A percentile compares a stretch with the other conserved stretches of the same genome.
These are phyloP conservation scores for Cordyceps cicadae DNA, from an alignment of 2,329 filamentous ascomycete species.

Conservation along the genomic window DNA sequence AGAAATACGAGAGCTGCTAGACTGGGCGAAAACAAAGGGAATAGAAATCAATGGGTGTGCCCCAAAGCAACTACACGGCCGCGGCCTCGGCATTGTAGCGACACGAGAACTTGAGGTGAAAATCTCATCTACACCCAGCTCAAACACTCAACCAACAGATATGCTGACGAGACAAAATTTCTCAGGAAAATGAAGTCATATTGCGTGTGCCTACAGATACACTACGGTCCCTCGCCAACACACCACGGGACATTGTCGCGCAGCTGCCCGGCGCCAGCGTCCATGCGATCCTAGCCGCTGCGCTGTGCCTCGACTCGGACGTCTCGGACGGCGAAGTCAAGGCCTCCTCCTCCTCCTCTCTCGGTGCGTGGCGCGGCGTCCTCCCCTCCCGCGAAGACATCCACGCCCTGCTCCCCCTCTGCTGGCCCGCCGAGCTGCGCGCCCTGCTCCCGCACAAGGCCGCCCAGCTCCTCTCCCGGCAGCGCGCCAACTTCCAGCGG, in stretches of 20 bases:
- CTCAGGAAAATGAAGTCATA: constrained; percentile 42
- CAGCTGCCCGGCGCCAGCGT: constrained; percentile 47
- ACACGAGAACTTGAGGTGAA: constrained; percentile 55
- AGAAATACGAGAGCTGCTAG: constrained; percentile 45
- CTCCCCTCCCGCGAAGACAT: constrained; percentile 60
- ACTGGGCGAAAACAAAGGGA: constrained; percentile 59
- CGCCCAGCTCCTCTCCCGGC: constrained; percentile 39
- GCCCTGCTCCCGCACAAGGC: constrained; percentile 36
- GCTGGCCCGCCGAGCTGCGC: constrained; percentile 37
- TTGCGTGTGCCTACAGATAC: constrained; percentile 56
- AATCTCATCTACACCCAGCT: not conserved
- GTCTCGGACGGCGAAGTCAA: not conserved
- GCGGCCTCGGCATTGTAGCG: constrained; percentile 50
- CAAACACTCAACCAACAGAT: not conserved
- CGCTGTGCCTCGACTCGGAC: constrained; percentile 45
- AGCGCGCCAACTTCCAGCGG: constrained; percentile 35
- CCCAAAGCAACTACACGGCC: constrained; percentile 32
- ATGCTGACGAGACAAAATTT: not conserved
- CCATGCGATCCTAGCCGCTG: constrained; percentile 66
- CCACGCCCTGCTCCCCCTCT: constrained; percentile 33
- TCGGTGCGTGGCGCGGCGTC: constrained; percentile 54
- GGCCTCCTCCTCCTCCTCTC: constrained; percentile 27
- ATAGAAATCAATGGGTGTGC: constrained; percentile 59
- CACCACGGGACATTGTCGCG: constrained; percentile 44
- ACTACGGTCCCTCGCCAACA: constrained; percentile 56